Evolutionary conservation across 2,329 filamentous ascomycete species (phyloP).

Genomic region (Phoma sp.): DNA sequence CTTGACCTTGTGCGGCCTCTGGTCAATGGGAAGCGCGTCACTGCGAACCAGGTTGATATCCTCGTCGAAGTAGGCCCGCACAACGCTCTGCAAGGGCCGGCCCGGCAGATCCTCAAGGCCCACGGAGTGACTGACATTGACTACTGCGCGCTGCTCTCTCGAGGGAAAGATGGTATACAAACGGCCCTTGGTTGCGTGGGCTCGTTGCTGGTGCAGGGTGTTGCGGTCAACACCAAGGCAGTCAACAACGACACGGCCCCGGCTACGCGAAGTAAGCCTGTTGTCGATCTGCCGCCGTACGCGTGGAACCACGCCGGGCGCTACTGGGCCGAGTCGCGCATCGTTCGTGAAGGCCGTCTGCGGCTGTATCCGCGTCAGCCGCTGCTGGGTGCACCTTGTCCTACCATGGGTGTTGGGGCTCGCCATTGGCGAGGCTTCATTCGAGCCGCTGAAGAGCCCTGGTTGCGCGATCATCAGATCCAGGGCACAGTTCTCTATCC

Average conservation of each 20-base stretch:
- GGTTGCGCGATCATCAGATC: conserved; percentile 58
- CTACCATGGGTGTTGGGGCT: conserved; percentile 6
- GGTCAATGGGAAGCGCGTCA: neutral
- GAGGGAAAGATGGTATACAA: conserved; percentile 4
- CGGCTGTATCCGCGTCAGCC: conserved; percentile 12
- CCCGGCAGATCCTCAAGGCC: conserved; percentile 10
- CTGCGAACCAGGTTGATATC: neutral
- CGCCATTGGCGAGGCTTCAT: conserved; percentile 57
- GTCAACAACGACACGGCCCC: neutral
- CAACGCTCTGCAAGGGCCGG: conserved; percentile 16
- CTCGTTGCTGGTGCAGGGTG: neutral
- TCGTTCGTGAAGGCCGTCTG: conserved; percentile 22
- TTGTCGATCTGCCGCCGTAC: conserved; percentile 40
- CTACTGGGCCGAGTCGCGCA: conserved; percentile 35
- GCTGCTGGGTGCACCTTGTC: conserved; percentile 11
- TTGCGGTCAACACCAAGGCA: neutral
- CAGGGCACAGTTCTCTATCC: conserved; percentile 40
- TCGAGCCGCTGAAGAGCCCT: conserved; percentile 51
- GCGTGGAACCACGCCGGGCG: conserved; percentile 42
- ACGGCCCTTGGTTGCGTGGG: neutral
- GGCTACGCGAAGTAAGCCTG: neutral
- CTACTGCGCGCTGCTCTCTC: neutral
- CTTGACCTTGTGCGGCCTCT: neutral
- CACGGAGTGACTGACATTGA: neutral
- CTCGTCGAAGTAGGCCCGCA: conserved; percentile 15